Percentiles rank a stretch among this genome's conserved stretches.
phyloP scores from a whole-genome alignment of 2,329 filamentous ascomycete species.

The Blumeria graminis region DNA sequence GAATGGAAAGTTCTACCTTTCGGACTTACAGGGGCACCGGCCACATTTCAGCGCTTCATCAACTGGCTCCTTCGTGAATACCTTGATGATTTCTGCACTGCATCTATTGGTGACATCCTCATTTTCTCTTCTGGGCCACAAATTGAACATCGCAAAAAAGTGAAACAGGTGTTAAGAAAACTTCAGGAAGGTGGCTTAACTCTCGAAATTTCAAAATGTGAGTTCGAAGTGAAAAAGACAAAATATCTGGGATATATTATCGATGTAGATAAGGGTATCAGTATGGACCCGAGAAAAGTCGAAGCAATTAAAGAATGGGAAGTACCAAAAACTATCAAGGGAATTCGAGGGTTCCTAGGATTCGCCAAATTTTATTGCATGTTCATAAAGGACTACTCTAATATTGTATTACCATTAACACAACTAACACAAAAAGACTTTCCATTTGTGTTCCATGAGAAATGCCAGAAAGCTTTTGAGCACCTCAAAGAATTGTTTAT shows the following conservation, averaged over 20 bases:
- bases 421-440: not conserved
- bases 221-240: conserved; percentile 2
- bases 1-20: conserved; percentile 3
- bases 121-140: conserved; percentile 1
- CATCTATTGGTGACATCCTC: conserved; percentile 3
- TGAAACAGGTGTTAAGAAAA: conserved; percentile 1
- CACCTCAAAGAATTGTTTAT: not conserved
- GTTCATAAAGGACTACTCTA: not conserved
- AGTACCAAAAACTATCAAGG: not conserved
- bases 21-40: conserved; percentile 1
- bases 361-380: not conserved
- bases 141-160: conserved; percentile 1
- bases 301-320: not conserved
- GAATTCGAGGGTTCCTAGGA: not conserved
- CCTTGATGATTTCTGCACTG: not conserved
- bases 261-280: not conserved
- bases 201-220: conserved; percentile 1
- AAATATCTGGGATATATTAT: conserved; percentile 3
- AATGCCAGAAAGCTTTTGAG: not conserved
- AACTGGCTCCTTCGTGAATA: conserved; percentile 1
- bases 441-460: not conserved
- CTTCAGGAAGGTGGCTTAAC: conserved; percentile 1
- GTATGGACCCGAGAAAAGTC: not conserved
- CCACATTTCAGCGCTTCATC: conserved; percentile 2
- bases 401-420: not conserved